phyloP scores from a whole-genome alignment of 2,329 filamentous ascomycete genomes.

The Aspergillus quadricinctus region DNA sequence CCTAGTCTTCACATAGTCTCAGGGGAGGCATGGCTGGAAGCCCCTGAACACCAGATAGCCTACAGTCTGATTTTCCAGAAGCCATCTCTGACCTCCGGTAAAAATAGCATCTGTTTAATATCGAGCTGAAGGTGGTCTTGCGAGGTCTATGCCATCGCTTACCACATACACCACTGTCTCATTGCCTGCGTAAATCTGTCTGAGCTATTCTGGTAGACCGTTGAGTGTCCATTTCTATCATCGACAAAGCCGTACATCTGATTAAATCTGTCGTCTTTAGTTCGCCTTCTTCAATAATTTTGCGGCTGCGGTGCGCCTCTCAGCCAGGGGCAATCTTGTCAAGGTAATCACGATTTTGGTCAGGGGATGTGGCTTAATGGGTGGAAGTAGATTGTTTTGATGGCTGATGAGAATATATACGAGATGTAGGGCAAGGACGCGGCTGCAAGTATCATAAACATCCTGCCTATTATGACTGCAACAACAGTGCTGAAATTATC shows the following conservation, averaged over 20 bases:
- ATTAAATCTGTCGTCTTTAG: too few relatives aligned
- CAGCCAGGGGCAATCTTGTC: too few relatives aligned
- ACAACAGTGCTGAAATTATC: too few relatives aligned
- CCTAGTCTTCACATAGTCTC: too few relatives aligned
- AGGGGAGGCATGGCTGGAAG: too few relatives aligned
- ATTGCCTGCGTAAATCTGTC: neutral
- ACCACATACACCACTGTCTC: neutral
- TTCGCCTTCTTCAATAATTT: too few relatives aligned
- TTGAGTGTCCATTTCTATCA: too few relatives aligned
- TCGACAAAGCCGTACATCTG: too few relatives aligned
- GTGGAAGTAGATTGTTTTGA: conserved; percentile 16
- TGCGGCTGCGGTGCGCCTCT: too few relatives aligned
- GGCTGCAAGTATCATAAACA: neutral
- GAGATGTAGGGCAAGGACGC: neutral
- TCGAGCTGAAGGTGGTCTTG: neutral
- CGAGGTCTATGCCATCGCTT: neutral
- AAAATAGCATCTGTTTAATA: neutral
- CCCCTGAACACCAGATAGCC: too few relatives aligned
- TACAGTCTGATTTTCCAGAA: neutral
- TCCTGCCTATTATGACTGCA: neutral
- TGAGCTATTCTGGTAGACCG: too few relatives aligned
- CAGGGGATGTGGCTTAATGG: conserved; percentile 11
- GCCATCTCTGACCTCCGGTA: neutral
- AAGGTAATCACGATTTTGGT: too few relatives aligned
- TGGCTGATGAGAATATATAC: neutral